Conservation (phyloP, 2,329 filamentous ascomycete genomes). For the Aspergillus ibericus region DNA sequence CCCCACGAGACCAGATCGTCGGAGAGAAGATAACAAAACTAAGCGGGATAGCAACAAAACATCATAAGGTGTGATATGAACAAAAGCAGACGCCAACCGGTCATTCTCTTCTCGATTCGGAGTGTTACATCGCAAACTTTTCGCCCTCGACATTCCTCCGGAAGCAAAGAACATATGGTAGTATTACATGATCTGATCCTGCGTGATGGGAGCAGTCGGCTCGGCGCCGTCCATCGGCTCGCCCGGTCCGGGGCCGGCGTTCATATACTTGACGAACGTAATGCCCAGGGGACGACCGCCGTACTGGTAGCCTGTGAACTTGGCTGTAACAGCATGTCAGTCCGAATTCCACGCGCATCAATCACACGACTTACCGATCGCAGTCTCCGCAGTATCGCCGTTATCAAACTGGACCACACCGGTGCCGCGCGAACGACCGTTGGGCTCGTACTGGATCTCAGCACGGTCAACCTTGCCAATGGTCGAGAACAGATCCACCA, state of each 20-base stretch:
- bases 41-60: constrained; percentile 6
- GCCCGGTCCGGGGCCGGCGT: constrained; percentile 57
- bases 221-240: constrained; percentile 84
- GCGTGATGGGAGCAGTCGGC: constrained; percentile 70
- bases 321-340: constrained; percentile 54
- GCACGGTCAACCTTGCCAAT: constrained; percentile 97
- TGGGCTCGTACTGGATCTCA: constrained; percentile 98
- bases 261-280: constrained; percentile 90
- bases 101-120: constrained; percentile 2
- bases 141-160: constrained; percentile 4
- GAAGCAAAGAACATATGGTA: constrained; percentile 11
- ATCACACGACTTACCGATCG: constrained; percentile 61
- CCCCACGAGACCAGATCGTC: constrained; percentile 13
- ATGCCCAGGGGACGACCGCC: constrained; percentile 90
- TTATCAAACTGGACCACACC: constrained; percentile 94
- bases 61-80: constrained; percentile 5
- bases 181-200: constrained; percentile 93
- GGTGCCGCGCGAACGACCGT: constrained; percentile 88
- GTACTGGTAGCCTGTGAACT: constrained; percentile 97
- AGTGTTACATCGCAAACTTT: constrained; percentile 16
- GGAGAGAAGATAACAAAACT: constrained; percentile 6
- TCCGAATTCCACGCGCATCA: not conserved
- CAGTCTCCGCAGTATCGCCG: constrained; percentile 81
- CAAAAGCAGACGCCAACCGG: constrained; percentile 5
- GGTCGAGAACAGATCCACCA: constrained; percentile 93